phyloP scores from a whole-genome alignment of 129 eudicot species.

The Flaveria ramosissima region DNA sequence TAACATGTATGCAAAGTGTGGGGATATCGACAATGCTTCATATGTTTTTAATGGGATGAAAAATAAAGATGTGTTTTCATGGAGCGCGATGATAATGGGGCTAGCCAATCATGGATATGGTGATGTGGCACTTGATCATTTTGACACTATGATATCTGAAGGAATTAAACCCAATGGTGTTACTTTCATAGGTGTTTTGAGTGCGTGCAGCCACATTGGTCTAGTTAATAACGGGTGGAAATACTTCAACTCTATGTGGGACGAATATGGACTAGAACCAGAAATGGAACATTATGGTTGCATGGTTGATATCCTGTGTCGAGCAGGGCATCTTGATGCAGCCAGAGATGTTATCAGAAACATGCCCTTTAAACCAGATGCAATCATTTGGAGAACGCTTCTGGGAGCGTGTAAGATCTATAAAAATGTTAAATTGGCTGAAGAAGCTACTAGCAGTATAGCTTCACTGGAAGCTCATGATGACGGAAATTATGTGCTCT shows the following conservation, averaged over 20 bases:
- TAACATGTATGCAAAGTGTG: constrained; percentile 79
- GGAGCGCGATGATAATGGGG: constrained; percentile 81
- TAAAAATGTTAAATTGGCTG: constrained; percentile 65
- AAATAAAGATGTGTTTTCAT: constrained; percentile 49
- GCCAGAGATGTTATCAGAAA: constrained; percentile 52
- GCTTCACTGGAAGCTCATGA: constrained; percentile 49
- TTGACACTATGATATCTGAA: constrained; percentile 54
- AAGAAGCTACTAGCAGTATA: constrained; percentile 56
- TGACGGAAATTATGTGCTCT: constrained; percentile 65
- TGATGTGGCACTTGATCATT: constrained; percentile 50
- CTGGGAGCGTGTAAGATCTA: constrained; percentile 55
- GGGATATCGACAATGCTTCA: constrained; percentile 60
- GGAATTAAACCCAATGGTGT: constrained; percentile 65
- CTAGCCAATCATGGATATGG: constrained; percentile 74
- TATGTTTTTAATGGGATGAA: constrained; percentile 43
- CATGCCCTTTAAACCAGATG: constrained; percentile 74
- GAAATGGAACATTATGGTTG: constrained; percentile 74
- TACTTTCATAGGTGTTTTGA: constrained; percentile 69
- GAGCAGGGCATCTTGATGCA: constrained; percentile 65
- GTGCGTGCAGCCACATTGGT: constrained; percentile 82
- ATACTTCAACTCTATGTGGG: constrained; percentile 58
- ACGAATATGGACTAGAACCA: constrained; percentile 42
- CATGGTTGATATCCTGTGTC: constrained; percentile 67
- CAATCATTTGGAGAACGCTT: constrained; percentile 66
- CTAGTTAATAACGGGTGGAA: constrained; percentile 61